phyloP scores from a whole-genome alignment of 371 early-diverging fungal species.

The Neoconidiobolus thromboides region DNA sequence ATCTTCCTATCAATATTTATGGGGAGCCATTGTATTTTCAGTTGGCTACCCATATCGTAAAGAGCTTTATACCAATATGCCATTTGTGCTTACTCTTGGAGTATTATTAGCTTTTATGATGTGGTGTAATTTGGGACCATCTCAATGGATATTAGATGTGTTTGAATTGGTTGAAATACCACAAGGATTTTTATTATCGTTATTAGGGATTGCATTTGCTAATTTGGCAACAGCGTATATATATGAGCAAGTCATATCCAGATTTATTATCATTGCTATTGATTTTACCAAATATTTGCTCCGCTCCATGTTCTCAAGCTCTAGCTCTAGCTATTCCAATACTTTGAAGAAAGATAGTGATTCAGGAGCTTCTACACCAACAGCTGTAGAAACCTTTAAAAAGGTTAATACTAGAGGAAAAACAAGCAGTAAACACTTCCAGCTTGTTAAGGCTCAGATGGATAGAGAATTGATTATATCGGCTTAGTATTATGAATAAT shows the following conservation, averaged over 20 bases:
- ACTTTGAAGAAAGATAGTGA: no score
- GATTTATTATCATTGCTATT: no score
- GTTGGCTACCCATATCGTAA: conserved; percentile 87
- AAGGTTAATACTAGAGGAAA: no score
- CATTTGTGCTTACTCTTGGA: not conserved
- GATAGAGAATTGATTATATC: no score
- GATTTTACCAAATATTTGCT: no score
- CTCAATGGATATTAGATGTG: not conserved
- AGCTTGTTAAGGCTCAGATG: no score
- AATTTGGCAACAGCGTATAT: not conserved
- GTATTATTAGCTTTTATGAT: not conserved
- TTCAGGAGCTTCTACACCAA: no score
- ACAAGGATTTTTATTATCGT: not conserved
- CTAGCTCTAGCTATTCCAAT: no score
- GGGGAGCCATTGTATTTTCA: conserved; percentile 75
- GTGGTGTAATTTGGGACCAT: not conserved
- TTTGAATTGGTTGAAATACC: conserved; percentile 2
- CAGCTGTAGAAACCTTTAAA: no score
- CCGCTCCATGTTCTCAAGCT: no score
- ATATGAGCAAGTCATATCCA: not conserved
- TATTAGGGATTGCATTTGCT: not conserved
- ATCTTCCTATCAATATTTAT: conserved; percentile 84
- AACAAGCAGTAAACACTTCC: no score
- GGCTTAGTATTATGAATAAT: no score
- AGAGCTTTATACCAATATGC: conserved; percentile 55